These are phyloP conservation scores for Rhodotorula kratochvilovae DNA, from an alignment of 768 basidiomycete species.

Conservation along the genomic window DNA sequence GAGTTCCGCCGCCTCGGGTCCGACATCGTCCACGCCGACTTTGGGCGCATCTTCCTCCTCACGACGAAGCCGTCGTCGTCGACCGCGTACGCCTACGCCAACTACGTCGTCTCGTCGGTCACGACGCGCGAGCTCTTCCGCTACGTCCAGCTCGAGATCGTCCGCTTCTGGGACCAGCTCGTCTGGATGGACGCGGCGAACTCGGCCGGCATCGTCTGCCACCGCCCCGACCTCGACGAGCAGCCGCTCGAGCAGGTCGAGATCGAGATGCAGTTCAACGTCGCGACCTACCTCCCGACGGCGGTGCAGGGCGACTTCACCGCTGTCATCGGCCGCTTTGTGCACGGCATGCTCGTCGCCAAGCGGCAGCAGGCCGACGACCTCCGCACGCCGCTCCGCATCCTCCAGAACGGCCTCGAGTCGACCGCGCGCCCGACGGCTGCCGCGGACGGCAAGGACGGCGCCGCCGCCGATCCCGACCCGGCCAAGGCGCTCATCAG, in stretches of 20 bases:
- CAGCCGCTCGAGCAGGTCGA: slow-evolving; percentile 68
- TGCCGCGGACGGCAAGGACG: slow-evolving; percentile 66
- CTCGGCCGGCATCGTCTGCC: slow-evolving; percentile 80
- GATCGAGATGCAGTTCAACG: slow-evolving; percentile 80
- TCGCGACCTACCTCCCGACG: slow-evolving; percentile 77
- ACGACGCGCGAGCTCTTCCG: slow-evolving; percentile 93
- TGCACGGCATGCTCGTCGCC: slow-evolving; percentile 67
- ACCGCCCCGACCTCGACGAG: slow-evolving; percentile 57
- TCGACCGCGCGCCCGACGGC: slow-evolving; percentile 46
- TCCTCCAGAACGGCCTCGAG: slow-evolving; percentile 57
- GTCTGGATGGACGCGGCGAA: slow-evolving; percentile 96
- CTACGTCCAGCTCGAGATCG: slow-evolving; percentile 77
- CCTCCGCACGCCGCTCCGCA: slow-evolving; percentile 65
- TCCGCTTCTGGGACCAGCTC: slow-evolving; percentile 86
- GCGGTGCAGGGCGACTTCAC: slow-evolving; percentile 74
- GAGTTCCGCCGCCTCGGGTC: slow-evolving; percentile 95
- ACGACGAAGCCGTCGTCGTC: slow-evolving; percentile 89
- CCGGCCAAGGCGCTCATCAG: slow-evolving; percentile 69
- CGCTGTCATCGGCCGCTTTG: slow-evolving; percentile 69
- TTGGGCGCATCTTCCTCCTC: slow-evolving; percentile 79
- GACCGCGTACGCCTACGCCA: slow-evolving; percentile 90
- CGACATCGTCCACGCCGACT: slow-evolving; percentile 87
- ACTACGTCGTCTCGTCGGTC: slow-evolving; percentile 87
- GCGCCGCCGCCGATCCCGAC: slow-evolving; percentile 64
- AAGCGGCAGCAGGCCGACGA: slow-evolving; percentile 61